A percentile compares a stretch with the other conserved stretches of the same genome.
These are phyloP conservation scores for Colletotrichum paranaense DNA, from an alignment of 2,329 filamentous ascomycete species.

Conservation along the genomic window DNA sequence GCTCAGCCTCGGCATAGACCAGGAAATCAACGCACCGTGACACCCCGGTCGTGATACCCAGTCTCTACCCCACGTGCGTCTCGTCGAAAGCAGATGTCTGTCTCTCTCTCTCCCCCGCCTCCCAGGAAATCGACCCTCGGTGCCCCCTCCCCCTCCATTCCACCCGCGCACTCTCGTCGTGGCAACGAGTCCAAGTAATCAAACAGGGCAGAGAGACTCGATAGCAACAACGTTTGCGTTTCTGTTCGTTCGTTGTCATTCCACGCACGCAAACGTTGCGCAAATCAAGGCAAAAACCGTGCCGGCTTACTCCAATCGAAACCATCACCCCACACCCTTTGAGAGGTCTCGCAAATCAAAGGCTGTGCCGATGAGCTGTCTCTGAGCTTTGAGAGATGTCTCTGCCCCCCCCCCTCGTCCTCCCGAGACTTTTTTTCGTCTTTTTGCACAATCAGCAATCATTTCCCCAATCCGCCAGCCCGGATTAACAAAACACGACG, in stretches of 20 bases:
- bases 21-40: neutral
- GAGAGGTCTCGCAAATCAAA: neutral
- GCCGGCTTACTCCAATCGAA: slow-evolving; percentile 7
- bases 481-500: neutral
- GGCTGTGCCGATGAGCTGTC: neutral
- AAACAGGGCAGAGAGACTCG: neutral
- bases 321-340: slow-evolving; percentile 1
- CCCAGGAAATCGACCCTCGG: neutral
- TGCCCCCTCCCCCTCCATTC: neutral
- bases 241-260: no score
- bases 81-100: neutral
- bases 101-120: no score
- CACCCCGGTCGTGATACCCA: neutral
- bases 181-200: neutral
- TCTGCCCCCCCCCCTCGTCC: neutral
- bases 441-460: neutral
- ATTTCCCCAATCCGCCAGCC: neutral
- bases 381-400: neutral
- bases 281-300: neutral
- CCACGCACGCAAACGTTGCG: neutral
- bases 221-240: neutral
- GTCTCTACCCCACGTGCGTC: slow-evolving; percentile 12
- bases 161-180: neutral
- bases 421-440: neutral
- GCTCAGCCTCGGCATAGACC: slow-evolving; percentile 3